Base-by-base conservation (phyloP, 768 basidiomycete genomes). In the Podaxis sp. region DNA sequence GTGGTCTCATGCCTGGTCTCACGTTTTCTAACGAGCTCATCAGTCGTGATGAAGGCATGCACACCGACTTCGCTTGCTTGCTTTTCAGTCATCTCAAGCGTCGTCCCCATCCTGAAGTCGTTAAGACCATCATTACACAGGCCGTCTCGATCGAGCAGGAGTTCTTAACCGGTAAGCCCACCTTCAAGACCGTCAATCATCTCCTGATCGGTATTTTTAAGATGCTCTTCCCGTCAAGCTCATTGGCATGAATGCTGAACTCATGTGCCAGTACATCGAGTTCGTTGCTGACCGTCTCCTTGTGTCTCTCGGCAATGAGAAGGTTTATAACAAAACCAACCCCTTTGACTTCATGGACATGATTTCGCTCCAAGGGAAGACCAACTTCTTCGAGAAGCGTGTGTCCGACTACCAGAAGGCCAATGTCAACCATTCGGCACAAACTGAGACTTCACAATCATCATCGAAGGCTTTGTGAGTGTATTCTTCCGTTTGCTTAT, bases 11-110 rank as follows among this genome's bases (percentile, higher is more conserved):
- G 95, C 96, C 96, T 22, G 96, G 96, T 17, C 80, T 98, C 22
- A 94, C 96, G 0, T 98, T 96, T 75, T 97, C 95, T 9, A 98
- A 98, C 71, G 96, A 98, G 75, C 88, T 97, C 70, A 98, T 98
- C 75, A 94, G 91, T 56, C 88, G 96, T 15, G 96, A 98, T 68
- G 96, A 98, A 75, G 96, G 96, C 57, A 89, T 98, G 81, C 96
- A 98, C 74, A 97, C 95, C 71, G 96, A 98, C 75, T 96, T 98
- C 68, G 96, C 96, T 0, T 97, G 95, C 72, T 77, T 98, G 4
- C 82, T 98, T 41, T 96, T 96, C 78, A 86, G 85, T 61, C 92
- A 97, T 70, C 82, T 98, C 33, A 83, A 84, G 66, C 85, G 90
- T 52, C 84, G 94, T 2, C 92, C 96, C 0, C 93, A 96, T 69